These are phyloP conservation scores for Cnidoscolus chayamansa DNA, from an alignment of 441 rosid species.

Conservation along the genomic window DNA sequence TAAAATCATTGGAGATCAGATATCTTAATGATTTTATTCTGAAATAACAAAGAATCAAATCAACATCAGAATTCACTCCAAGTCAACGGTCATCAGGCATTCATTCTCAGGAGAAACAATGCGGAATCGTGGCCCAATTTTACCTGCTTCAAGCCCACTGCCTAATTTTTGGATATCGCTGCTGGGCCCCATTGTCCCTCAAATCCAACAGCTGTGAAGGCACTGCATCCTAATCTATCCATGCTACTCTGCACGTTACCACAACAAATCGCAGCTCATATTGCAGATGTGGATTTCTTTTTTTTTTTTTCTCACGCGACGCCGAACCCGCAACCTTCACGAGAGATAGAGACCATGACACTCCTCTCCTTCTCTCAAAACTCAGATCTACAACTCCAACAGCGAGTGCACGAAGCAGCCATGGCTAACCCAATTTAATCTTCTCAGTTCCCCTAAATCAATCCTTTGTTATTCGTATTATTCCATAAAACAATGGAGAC, in stretches of 20 bases:
- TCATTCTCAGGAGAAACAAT: no score
- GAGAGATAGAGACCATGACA: neutral
- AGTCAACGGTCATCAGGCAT: no score
- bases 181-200: neutral
- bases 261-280: neutral
- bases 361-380: no score
- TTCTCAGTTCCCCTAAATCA: neutral
- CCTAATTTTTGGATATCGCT: no score
- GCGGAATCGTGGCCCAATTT: no score
- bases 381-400: slow-evolving; percentile 8
- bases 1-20: neutral
- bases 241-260: neutral
- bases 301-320: neutral
- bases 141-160: no score
- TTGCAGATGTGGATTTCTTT: neutral
- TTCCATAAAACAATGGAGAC: slow-evolving; percentile 41
- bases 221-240: neutral
- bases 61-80: no score
- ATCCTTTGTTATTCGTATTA: neutral
- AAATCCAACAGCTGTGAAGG: slow-evolving; percentile 8
- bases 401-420: neutral
- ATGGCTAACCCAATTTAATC: slow-evolving; percentile 8
- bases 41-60: no score
- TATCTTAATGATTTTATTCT: no score
- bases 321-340: slow-evolving; percentile 4